Base-by-base conservation (phyloP, 495 filamentous ascomycete species). In the Annulohypoxylon moriforme region DNA sequence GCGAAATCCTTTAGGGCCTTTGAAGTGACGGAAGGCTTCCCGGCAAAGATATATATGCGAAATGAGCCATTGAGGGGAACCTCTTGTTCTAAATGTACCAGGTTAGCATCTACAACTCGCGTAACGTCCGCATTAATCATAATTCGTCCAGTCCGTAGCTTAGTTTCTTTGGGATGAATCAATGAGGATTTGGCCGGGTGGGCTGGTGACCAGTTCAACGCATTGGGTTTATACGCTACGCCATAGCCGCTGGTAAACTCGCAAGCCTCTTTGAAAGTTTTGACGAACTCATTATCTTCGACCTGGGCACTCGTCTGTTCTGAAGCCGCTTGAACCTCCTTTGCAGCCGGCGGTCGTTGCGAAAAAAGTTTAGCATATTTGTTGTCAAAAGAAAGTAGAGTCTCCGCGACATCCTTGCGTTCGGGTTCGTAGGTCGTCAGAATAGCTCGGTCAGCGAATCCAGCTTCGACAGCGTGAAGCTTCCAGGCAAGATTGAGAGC, bases 401-500 rank as follows among this genome's bases (percentile, higher is more conserved):
- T 88, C 60, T 92, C 84, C 7, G 93, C 93, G 10, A 94, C 85
- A 11, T 86, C 82, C 58, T 89, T 87, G 34, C 93, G 87, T 79
- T 96, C 93, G 4, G 80, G 70, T 68, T 91, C 83, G 76, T 96
- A 96, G 0, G 93, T 93, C 49, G 85, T 79, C n/a, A 95, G 83
- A 6, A 94, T 77, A 7, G 75, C 76, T 13, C 85, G 83, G 25
- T 83, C 70, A 0, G 87, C 87, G 31, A 90, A 84, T 9, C 90
- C 91, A 34, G 85, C 82, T 64, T 93, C 86, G 24, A 92, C 89
- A 31, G 89, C 86, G 61, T 89, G 88, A 22, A 97, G 85, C 78
- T 96, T 96, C 93, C 93, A 97, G 4, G 89, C 92, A 3, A 97
- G 83, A 72, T 96, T 96, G 71, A 89, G 89, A 3, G 90, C 88